Conservation (phyloP, 805 yeast species). For the Saturnispora besseyi region DNA sequence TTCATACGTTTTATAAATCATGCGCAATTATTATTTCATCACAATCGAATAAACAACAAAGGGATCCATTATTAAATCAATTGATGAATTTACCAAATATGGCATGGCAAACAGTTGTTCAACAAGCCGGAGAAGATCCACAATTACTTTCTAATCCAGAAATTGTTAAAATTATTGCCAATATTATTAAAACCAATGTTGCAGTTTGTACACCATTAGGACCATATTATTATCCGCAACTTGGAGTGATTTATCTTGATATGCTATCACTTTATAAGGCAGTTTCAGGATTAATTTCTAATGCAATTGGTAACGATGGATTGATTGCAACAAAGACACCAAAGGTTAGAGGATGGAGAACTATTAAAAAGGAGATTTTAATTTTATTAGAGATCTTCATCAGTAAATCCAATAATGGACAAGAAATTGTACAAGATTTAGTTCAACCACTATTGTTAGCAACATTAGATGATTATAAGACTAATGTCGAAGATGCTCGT, state of each 20-base stretch:
- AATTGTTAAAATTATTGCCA: conserved; percentile 86
- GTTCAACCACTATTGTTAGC: conserved; percentile 78
- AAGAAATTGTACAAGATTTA: conserved; percentile 74
- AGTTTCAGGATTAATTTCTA: conserved; percentile 77
- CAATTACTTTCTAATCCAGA: conserved; percentile 65
- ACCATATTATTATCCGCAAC: conserved; percentile 80
- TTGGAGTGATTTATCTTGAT: conserved; percentile 77
- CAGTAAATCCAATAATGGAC: conserved; percentile 75
- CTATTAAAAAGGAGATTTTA: conserved; percentile 89
- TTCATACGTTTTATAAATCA: conserved; percentile 95
- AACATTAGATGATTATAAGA: conserved; percentile 79
- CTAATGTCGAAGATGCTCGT: conserved; percentile 90
- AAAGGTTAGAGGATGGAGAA: conserved; percentile 88
- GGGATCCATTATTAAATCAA: conserved; percentile 64
- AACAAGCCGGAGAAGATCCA: conserved; percentile 79
- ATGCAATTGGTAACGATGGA: conserved; percentile 72
- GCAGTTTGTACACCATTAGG: conserved; percentile 94
- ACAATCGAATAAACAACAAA: conserved; percentile 58
- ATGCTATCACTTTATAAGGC: conserved; percentile 86
- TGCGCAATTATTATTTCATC: conserved; percentile 91
- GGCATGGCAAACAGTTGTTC: conserved; percentile 89
- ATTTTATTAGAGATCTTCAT: conserved; percentile 84
- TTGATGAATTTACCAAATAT: conserved; percentile 87
- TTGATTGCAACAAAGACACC: conserved; percentile 90
- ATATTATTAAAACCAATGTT: conserved; percentile 89